These are phyloP conservation scores for Aspergillus calidoustus DNA, from an alignment of 2,329 filamentous ascomycete species.

Conservation along the genomic window DNA sequence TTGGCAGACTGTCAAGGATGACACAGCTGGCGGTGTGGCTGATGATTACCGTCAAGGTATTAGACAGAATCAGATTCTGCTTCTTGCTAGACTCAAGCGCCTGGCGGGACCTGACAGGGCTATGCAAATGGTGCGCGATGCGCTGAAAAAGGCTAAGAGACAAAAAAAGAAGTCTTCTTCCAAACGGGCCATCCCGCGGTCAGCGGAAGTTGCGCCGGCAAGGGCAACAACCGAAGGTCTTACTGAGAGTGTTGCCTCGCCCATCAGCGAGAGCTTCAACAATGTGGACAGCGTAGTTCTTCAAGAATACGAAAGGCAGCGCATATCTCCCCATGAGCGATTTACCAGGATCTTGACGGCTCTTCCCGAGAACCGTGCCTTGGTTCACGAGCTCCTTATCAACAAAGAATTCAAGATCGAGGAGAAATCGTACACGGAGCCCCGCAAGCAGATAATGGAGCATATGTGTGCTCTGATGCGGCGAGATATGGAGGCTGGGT, in stretches of 20 bases:
- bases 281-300: conserved; percentile 40
- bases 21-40: conserved; percentile 63
- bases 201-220: conserved; percentile 47
- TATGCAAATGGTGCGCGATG: conserved; percentile 62
- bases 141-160: conserved; percentile 63
- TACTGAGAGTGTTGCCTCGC: conserved; percentile 44
- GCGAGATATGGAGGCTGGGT: conserved; percentile 59
- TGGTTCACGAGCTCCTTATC: conserved; percentile 68
- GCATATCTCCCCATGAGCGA: conserved; percentile 44
- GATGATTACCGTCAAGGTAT: conserved; percentile 69
- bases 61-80: conserved; percentile 66
- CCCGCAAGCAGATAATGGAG: conserved; percentile 61
- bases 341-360: conserved; percentile 61
- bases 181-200: conserved; percentile 63
- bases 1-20: conserved; percentile 69
- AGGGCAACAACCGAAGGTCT: conserved; percentile 38
- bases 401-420: conserved; percentile 68
- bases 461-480: conserved; percentile 64
- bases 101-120: conserved; percentile 65
- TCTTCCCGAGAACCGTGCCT: conserved; percentile 63
- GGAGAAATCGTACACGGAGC: conserved; percentile 52
- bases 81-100: conserved; percentile 65
- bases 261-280: conserved; percentile 47
- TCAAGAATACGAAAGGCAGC: conserved; percentile 41
- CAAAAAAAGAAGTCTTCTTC: conserved; percentile 55